Conservation (phyloP, 2,329 filamentous ascomycete genomes). For the Mycosphaerella sp. region DNA sequence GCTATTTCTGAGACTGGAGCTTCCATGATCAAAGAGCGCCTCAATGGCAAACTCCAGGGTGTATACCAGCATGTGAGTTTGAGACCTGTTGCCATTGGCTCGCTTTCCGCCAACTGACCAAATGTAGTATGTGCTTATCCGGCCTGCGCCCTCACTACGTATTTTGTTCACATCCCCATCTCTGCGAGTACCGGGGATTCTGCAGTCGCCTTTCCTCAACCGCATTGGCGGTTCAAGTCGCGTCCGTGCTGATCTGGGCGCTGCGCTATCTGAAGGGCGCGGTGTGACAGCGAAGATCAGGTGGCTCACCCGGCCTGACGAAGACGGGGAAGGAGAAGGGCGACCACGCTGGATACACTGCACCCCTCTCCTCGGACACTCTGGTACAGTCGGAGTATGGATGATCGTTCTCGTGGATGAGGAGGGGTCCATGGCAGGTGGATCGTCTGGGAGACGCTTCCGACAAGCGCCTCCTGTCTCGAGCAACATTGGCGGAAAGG, state of each 20-base stretch:
- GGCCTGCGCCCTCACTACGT: constrained; percentile 43
- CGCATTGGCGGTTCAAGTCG: constrained; percentile 46
- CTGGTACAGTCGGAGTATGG: constrained; percentile 67
- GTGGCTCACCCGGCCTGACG: constrained; percentile 52
- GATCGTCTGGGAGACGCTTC: constrained; percentile 27
- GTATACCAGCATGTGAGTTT: constrained; percentile 53
- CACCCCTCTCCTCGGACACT: constrained; percentile 62
- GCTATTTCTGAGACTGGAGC: constrained; percentile 11
- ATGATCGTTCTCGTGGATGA: constrained; percentile 70
- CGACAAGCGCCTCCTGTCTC: constrained; percentile 34
- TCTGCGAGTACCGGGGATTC: constrained; percentile 44
- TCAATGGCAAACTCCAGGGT: constrained; percentile 44
- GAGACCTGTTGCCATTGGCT: not conserved
- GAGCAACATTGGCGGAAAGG: constrained; percentile 31
- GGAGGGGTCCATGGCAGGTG: constrained; percentile 24
- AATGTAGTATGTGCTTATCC: constrained; percentile 42
- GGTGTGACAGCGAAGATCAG: constrained; percentile 69
- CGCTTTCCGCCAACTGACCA: constrained; percentile 1
- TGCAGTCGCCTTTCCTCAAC: constrained; percentile 45
- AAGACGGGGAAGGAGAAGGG: constrained; percentile 45
- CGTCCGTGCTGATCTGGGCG: constrained; percentile 48
- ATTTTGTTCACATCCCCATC: constrained; percentile 47
- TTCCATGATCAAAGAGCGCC: constrained; percentile 19
- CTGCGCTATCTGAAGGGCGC: constrained; percentile 60
- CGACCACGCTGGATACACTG: constrained; percentile 69